phyloP scores from a whole-genome alignment of 208 protist species.

The Naegleria gruberi region DNA sequence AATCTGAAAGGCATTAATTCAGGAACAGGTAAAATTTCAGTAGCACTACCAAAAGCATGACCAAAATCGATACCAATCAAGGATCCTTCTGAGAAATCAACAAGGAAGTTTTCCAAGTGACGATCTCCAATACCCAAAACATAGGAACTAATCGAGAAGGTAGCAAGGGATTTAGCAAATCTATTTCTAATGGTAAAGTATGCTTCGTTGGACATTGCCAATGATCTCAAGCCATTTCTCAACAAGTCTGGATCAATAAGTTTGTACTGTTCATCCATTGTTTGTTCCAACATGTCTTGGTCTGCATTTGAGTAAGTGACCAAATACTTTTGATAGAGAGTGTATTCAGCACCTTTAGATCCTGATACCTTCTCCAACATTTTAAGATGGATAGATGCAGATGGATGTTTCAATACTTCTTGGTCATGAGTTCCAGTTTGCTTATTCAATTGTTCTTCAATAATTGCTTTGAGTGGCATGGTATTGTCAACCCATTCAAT shows the following conservation, averaged over 20 bases:
- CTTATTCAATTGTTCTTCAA: slow-evolving; percentile 44
- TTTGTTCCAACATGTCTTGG: neutral
- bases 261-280: slow-evolving; percentile 28
- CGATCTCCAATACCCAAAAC: slow-evolving; percentile 82
- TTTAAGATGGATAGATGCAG: neutral
- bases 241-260: slow-evolving; percentile 28
- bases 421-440: neutral
- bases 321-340: neutral
- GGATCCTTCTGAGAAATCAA: slow-evolving; percentile 53
- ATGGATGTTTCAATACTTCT: neutral
- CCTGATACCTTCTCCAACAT: neutral
- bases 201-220: slow-evolving; percentile 48
- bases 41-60: slow-evolving; percentile 78
- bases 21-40: slow-evolving; percentile 63
- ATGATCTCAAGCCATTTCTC: slow-evolving; percentile 30
- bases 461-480: slow-evolving; percentile 51
- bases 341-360: neutral
- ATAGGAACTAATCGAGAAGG: slow-evolving; percentile 62
- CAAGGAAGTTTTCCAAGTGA: slow-evolving; percentile 79
- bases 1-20: slow-evolving; percentile 86
- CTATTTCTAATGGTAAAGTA: slow-evolving; percentile 55
- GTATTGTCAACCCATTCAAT: slow-evolving; percentile 77
- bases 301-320: slow-evolving; percentile 19
- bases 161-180: slow-evolving; percentile 59
- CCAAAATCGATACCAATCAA: slow-evolving; percentile 88